These are phyloP conservation scores for Xenoacremonium recifei DNA, from an alignment of 2,329 filamentous ascomycete species.

Conservation along the genomic window DNA sequence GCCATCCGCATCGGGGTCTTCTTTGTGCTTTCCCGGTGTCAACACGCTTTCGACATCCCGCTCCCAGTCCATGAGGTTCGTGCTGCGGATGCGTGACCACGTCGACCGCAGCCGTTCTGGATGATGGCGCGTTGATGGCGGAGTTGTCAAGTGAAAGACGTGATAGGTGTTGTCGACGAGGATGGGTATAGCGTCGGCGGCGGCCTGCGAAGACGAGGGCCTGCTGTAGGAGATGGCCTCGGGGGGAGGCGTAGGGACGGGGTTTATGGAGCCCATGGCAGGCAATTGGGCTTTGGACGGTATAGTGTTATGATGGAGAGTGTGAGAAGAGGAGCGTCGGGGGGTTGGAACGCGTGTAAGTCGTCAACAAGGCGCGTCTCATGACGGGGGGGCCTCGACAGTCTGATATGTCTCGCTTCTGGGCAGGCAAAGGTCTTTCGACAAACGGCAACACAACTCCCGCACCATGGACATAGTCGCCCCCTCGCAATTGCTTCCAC, in stretches of 20 bases:
- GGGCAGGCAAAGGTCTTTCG: too few relatives aligned
- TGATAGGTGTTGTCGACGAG: conserved; percentile 36
- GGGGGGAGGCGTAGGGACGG: conserved; percentile 23
- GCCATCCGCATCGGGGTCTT: conserved; percentile 30
- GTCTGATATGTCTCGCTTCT: too few relatives aligned
- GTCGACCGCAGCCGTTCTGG: conserved; percentile 30
- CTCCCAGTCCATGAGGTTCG: conserved; percentile 29
- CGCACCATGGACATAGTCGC: too few relatives aligned
- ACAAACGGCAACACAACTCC: too few relatives aligned
- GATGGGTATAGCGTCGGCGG: conserved; percentile 35
- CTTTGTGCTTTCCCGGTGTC: conserved; percentile 14
- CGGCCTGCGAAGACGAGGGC: conserved; percentile 26
- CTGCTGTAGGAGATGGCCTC: conserved; percentile 27
- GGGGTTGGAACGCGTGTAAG: too few relatives aligned
- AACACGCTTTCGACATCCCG: conserved; percentile 25
- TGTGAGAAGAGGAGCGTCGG: conserved; percentile 1
- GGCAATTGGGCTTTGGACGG: neutral
- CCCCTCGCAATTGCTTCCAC: too few relatives aligned
- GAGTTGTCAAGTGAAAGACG: conserved; percentile 34
- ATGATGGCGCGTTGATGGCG: conserved; percentile 31
- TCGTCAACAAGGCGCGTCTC: too few relatives aligned
- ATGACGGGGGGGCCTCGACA: too few relatives aligned
- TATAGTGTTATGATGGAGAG: too few relatives aligned
- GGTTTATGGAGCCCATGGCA: conserved; percentile 18
- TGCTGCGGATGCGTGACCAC: conserved; percentile 31